Base-by-base conservation (phyloP, 2,329 filamentous ascomycete species). In the Colletotrichum godetiae region DNA sequence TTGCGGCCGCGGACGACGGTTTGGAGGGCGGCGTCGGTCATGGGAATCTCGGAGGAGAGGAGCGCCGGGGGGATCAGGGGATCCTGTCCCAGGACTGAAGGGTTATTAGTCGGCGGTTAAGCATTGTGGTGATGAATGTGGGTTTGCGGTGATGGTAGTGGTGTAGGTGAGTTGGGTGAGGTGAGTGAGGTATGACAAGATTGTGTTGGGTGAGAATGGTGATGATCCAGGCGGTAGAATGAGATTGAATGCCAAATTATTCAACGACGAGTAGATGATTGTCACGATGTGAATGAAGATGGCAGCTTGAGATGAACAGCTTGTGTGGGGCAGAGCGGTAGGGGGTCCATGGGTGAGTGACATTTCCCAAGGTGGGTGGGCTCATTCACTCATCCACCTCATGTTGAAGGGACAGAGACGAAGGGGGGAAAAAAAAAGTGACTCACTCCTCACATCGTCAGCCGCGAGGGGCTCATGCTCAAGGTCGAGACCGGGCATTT, bases 1-100 rank as follows among this genome's bases (percentile, higher is more conserved):
- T 88, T 89, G 78, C 93, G 91, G 77, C 92, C 93, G 84, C 91
- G 90, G 78, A 95, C 84, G 52, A 95, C 92, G 6, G 93, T 93
- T 78, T 91, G 83, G 74, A 92, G 86, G 68, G 92, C 91, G 72
- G 85, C 78, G 78, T 88, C 82, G 80, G 90, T 87, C 82, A 92
- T 90, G 81, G 95, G 94, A 78, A 98, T 92, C 85, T 98, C 95
- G 75, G 92, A 91, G 82, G 94, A 91, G 79, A 98, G 93, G 78
- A 98, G 91, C 77, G 94, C 92, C 56, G 96, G 96, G 60, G 94
- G 93, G 82, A 98, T 97, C 81, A 98, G 88, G 80, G 96, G 95
- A 84, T 98, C 95, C 88, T 98, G 96, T 78, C 95, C 95, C 81
- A 97, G 88, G 84, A 98, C 96, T 98, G 78, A 31, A 76, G 75